Evolutionary conservation across 2,329 filamentous ascomycete genomes (phyloP).

Genomic region (Bipolaris zeicola): DNA sequence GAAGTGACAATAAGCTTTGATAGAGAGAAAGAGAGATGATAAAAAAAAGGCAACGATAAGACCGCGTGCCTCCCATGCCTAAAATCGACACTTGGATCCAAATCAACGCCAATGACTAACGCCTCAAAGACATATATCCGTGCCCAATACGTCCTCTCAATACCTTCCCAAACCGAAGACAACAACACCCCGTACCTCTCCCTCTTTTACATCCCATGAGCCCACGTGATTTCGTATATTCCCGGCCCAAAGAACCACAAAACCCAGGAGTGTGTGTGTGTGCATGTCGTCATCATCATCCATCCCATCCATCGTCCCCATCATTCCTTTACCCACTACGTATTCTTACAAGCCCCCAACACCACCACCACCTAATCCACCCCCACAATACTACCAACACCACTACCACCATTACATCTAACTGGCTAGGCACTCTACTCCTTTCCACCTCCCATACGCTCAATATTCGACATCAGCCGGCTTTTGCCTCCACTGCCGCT

Average conservation of each 20-base stretch:
- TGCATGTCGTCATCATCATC: not conserved
- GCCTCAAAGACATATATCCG: no score
- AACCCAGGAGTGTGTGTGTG: not conserved
- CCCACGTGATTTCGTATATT: not conserved
- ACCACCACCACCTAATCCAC: not conserved
- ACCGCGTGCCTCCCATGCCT: no score
- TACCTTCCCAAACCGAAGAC: not conserved
- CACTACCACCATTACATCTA: conserved; percentile 1
- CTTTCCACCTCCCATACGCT: conserved; percentile 74
- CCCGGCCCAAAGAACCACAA: not conserved
- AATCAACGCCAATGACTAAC: no score
- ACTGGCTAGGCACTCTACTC: conserved; percentile 23
- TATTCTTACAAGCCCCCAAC: no score
- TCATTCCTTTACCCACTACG: no score
- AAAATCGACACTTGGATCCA: no score
- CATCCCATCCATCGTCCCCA: no score
- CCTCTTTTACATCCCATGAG: not conserved
- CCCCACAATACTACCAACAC: not conserved
- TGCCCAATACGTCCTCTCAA: no score
- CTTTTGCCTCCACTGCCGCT: conserved; percentile 58
- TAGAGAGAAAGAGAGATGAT: no score
- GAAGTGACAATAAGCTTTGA: no score
- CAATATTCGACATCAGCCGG: conserved; percentile 83
- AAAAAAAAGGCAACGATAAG: no score
- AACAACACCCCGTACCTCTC: not conserved